Base-by-base conservation (phyloP, 1,139 yeast genomes). In the Magnusiomyces tetraspermus region DNA sequence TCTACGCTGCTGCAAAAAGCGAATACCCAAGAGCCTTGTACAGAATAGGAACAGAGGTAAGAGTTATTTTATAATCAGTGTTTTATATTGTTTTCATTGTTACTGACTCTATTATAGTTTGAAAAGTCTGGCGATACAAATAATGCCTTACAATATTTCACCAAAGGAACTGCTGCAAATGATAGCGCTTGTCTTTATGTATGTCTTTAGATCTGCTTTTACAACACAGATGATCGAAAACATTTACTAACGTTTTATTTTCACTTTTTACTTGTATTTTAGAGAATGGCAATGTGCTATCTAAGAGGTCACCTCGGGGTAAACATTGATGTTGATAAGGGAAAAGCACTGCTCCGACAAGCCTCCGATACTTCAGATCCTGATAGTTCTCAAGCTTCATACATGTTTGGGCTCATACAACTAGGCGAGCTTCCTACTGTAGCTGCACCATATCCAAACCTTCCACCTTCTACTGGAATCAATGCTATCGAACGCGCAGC, bases 361-460 rank as follows among this genome's bases (percentile, higher is more conserved):
- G 63, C 71, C 1, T 61, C 70, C 19, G 51, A 58, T 19, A 59
- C 57, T 10, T 62, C 69, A 19, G 73, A 70, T 50, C 65, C 68
- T 1, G 74, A 70, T 52, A 68, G 70, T 52, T 71, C 74, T 5
- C 71, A 67, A 48, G 64, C 72, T 1, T 66, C 71, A 1, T 70
- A 65, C 54, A 60, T 70, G 21, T 63, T 65, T 48, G 74, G 73
- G 15, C 58, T 68, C 48, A 57, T 70, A 26, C 65, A 64, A 45
- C 61, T 69, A 11, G 71, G 70, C 28, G 73, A 70, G 52, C 57
- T 67, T 10, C 64, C 64, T 15, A 56, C 60, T 41, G 55, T 59
- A 5, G 54, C 58, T 8, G 30, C 54, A 24, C 53, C 54, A 10
- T 47, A 53, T 42, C 49, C 52, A 8, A 40, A 55, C 4, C 52